A percentile compares a stretch with the other conserved stretches of the same genome.
Conservation (phyloP, 2,329 filamentous ascomycete species). For the Domatiomyces catenatus region DNA sequence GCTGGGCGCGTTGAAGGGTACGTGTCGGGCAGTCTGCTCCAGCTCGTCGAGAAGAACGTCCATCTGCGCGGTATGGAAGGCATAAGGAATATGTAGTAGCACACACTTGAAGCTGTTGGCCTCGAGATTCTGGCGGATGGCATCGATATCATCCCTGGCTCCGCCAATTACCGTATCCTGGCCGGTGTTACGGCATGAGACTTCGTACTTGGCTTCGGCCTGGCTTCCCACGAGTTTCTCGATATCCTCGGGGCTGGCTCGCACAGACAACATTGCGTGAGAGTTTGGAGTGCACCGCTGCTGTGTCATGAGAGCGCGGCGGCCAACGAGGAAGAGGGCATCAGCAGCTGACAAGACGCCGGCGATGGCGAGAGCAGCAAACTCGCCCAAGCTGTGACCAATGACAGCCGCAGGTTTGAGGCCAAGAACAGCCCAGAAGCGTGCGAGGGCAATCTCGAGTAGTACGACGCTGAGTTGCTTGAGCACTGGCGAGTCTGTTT, state of each 20-base stretch:
- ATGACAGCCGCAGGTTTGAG: constrained; percentile 16
- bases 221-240: constrained; percentile 31
- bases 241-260: constrained; percentile 23
- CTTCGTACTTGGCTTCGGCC: constrained; percentile 26
- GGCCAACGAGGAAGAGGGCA: constrained; percentile 19
- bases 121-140: constrained; percentile 35
- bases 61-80: constrained; percentile 52
- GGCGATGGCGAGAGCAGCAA: constrained; percentile 18
- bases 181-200: constrained; percentile 63
- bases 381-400: constrained; percentile 23
- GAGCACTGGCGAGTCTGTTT: background rate
- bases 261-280: constrained; percentile 50
- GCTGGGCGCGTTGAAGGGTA: constrained; percentile 42
- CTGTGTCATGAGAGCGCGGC: constrained; percentile 38
- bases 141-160: constrained; percentile 43
- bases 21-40: constrained; percentile 36
- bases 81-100: constrained; percentile 50
- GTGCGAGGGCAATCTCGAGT: constrained; percentile 3
- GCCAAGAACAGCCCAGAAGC: constrained; percentile 11
- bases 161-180: constrained; percentile 59
- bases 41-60: constrained; percentile 48
- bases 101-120: constrained; percentile 43
- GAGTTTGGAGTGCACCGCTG: constrained; percentile 49
- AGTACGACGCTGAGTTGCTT: constrained; percentile 2
- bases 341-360: constrained; percentile 18